These are phyloP conservation scores for Heliamphora pulchella DNA, from an alignment of 179 eudicot species.

Conservation along the genomic window DNA sequence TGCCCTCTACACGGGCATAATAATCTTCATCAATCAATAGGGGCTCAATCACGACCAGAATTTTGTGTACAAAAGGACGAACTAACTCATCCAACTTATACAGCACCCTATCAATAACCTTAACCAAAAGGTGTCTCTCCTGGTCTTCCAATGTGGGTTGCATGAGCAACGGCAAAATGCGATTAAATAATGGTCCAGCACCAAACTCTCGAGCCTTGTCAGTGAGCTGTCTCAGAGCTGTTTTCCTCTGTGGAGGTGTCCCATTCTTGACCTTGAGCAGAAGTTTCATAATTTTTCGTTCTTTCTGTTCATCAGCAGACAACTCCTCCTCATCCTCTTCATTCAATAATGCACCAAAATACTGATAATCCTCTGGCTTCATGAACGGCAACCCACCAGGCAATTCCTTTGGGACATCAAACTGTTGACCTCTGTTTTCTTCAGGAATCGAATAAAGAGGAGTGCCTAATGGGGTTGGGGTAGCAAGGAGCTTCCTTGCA, in stretches of 20 bases:
- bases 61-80: conserved; percentile 89
- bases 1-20: conserved; percentile 95
- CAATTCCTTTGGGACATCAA: conserved; percentile 75
- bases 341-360: conserved; percentile 60
- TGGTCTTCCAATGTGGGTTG: conserved; percentile 94
- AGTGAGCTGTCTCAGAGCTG: conserved; percentile 84
- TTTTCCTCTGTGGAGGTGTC: conserved; percentile 92
- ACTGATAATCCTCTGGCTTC: conserved; percentile 84
- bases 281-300: conserved; percentile 78
- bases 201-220: conserved; percentile 94
- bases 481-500: conserved; percentile 86
- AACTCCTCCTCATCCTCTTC: conserved; percentile 78
- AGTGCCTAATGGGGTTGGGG: conserved; percentile 77
- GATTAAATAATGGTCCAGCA: conserved; percentile 82
- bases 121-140: conserved; percentile 87
- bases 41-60: conserved; percentile 88
- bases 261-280: conserved; percentile 87
- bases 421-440: conserved; percentile 74
- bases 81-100: conserved; percentile 89
- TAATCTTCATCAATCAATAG: conserved; percentile 91
- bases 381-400: conserved; percentile 76
- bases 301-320: conserved; percentile 84
- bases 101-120: conserved; percentile 83
- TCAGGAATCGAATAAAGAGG: conserved; percentile 76
- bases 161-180: conserved; percentile 85